Evolutionary conservation across 768 basidiomycete genomes (phyloP), one percentile per base, ranked within the genome.

Genomic region (Suillus plorans): DNA sequence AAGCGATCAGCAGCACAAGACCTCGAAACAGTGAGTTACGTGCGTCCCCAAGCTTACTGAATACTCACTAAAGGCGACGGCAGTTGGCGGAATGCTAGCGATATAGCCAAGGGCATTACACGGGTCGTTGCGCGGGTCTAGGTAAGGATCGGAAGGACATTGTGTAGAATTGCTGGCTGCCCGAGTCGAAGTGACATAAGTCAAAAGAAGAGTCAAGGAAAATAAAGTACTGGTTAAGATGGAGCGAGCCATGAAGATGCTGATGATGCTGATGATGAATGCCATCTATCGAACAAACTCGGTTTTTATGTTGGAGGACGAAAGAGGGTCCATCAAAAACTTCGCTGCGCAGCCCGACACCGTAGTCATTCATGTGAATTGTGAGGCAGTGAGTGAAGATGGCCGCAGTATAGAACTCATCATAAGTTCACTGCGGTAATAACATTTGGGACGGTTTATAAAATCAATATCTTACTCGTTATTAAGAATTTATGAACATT

Each of bases 51-150:
- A 36, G 37, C 22, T 42, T 45, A 25, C 42, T 41, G 2, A 12
- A 10, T 20, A 71, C 76, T 66, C 66, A 85, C 85, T 66, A 60
- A 85, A 80, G 9, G 86, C 81, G 60, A 88, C 73, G 4, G 70
- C 81, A 0, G 86, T 86, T 44, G 85, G 70, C 4, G 79, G 74
- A 71, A 88, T 84, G 44, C 80, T 84, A 5, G 84, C 77, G 59
- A 88, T 88, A 69, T 87, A 88, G 63, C 77, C 78, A 22, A 88
- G 72, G 5, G 82, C 81, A 65, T 88, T 87, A 69, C 80, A 80
- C 0, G 77, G 80, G 67, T 88, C 86, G 70, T 85, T 47, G 69
- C 77, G 79, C 0, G 85, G 87, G 71, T 86, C 82, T 6, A 70
- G 66, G 58, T 79, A 84, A 25, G 83, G 82, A 67, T 85, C 73